phyloP scores from a whole-genome alignment of 169 alveolate species.

The Cystoisospora suis region DNA sequence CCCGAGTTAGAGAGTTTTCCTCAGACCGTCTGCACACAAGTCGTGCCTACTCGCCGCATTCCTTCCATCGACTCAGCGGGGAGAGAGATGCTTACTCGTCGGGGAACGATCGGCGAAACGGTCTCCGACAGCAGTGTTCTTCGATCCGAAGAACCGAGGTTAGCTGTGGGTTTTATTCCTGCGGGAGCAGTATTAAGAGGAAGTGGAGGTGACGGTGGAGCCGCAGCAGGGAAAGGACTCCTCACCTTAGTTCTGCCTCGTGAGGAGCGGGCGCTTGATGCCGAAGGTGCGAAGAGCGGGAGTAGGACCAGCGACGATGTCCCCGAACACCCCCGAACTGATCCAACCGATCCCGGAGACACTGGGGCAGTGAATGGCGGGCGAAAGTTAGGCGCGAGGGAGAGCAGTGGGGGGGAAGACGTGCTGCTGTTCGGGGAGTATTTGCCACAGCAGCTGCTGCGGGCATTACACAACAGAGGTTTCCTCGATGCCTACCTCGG shows the following conservation, averaged over 20 bases:
- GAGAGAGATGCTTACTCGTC: no score
- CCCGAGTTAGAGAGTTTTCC: no score
- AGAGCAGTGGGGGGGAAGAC: no score
- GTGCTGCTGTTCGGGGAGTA: background rate
- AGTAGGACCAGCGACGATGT: background rate
- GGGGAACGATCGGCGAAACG: no score
- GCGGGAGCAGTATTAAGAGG: background rate
- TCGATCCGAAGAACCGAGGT: no score
- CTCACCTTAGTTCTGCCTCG: background rate
- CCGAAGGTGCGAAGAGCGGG: background rate
- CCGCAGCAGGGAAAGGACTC: background rate
- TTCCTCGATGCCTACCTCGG: background rate
- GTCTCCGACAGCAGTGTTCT: no score
- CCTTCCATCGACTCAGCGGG: no score
- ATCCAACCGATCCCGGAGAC: background rate
- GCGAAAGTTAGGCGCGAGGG: no score
- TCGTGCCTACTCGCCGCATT: no score
- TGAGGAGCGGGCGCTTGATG: background rate
- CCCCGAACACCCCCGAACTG: background rate
- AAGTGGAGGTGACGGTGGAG: background rate
- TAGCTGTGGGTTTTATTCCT: background rate
- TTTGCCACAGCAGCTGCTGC: background rate
- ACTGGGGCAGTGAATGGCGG: no score
- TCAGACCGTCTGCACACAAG: no score
- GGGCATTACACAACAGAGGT: background rate